phyloP scores from a whole-genome alignment of 805 yeast species.

The Kurtzmaniella cleridarum region DNA sequence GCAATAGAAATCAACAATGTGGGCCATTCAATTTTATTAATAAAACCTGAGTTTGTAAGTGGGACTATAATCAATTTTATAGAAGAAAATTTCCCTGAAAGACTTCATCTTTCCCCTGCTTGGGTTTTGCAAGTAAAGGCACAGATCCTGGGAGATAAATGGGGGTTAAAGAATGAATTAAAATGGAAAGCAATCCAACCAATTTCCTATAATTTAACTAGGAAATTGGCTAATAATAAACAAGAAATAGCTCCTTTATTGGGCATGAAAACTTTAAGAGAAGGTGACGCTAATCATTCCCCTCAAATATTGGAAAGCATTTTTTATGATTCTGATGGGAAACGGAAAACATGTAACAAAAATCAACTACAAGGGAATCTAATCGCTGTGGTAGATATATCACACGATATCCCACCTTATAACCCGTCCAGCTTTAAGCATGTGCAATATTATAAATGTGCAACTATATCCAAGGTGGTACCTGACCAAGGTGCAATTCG shows the following conservation, averaged over 20 bases:
- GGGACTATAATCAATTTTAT: slow-evolving; percentile 59
- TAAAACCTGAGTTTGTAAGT: slow-evolving; percentile 58
- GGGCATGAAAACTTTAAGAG: slow-evolving; percentile 73
- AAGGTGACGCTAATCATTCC: slow-evolving; percentile 56
- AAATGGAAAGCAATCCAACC: slow-evolving; percentile 61
- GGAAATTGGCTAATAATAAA: slow-evolving; percentile 17
- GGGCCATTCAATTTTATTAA: slow-evolving; percentile 62
- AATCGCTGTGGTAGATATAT: slow-evolving; percentile 61
- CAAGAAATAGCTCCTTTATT: slow-evolving; percentile 43
- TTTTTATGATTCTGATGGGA: slow-evolving; percentile 21
- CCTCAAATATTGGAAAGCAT: slow-evolving; percentile 47
- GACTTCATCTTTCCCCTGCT: slow-evolving; percentile 54
- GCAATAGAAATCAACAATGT: slow-evolving; percentile 41
- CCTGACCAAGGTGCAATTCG: slow-evolving; percentile 60
- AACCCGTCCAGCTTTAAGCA: slow-evolving; percentile 51
- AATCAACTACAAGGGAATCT: slow-evolving; percentile 29
- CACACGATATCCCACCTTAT: slow-evolving; percentile 67
- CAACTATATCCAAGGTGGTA: slow-evolving; percentile 73
- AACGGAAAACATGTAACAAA: slow-evolving; percentile 15
- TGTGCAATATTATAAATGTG: slow-evolving; percentile 61
- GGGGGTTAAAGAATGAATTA: slow-evolving; percentile 73
- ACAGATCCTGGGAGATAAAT: slow-evolving; percentile 60
- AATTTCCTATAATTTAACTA: slow-evolving; percentile 40
- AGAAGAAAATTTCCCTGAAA: slow-evolving; percentile 39
- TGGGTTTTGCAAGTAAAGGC: slow-evolving; percentile 69